A percentile compares a stretch with the other conserved stretches of the same genome.
Evolutionary conservation across 768 basidiomycete genomes (phyloP).

Genomic region (Kondoa subrosea): DNA sequence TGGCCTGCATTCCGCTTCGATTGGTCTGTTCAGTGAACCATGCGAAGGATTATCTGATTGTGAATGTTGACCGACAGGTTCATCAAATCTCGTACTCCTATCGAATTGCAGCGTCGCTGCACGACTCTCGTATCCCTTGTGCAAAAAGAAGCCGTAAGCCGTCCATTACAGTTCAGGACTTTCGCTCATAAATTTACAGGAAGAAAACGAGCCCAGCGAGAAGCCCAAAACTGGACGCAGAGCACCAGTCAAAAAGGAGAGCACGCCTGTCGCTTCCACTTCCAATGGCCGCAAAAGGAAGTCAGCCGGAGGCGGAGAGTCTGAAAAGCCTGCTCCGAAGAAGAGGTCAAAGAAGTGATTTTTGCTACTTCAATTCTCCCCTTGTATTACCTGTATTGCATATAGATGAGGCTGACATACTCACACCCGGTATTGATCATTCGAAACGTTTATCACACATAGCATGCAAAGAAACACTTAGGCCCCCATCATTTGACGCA

Average conservation of each 20-base stretch:
- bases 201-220: neutral
- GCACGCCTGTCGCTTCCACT: neutral
- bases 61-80: constrained; percentile 1
- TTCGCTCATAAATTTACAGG: neutral
- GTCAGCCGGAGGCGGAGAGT: neutral
- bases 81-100: constrained; percentile 71
- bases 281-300: neutral
- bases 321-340: neutral
- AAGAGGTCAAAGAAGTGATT: neutral
- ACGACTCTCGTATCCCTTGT: constrained; percentile 77
- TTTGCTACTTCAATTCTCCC: neutral
- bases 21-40: constrained; percentile 50
- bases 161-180: neutral
- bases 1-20: constrained; percentile 95
- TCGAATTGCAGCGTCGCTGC: constrained; percentile 73
- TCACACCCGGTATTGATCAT: too few species aligned
- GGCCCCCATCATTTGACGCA: too few species aligned
- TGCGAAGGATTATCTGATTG: rapidly evolving
- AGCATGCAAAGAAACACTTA: too few species aligned
- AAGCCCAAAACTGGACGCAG: neutral
- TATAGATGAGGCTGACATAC: neutral
- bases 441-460: too few species aligned
- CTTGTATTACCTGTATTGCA: neutral
- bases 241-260: neutral
- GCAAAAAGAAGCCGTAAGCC: constrained; percentile 50